Evolutionary conservation across 768 basidiomycete species (phyloP).

Genomic region (Boletus barrowsii): DNA sequence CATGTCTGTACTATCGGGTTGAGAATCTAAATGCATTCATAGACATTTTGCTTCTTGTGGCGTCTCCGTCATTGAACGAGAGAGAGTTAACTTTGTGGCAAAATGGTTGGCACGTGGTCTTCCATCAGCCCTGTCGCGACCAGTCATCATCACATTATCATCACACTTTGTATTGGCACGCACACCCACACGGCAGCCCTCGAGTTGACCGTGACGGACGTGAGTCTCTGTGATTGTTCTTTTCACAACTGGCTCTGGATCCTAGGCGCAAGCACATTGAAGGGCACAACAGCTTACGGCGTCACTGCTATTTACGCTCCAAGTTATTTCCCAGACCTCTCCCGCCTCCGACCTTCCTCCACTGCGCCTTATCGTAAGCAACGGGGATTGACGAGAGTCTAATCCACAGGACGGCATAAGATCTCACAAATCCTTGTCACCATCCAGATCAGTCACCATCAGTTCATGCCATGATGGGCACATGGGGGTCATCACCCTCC

Average conservation of each 20-base stretch:
- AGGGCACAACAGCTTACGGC: slow-evolving; percentile 6
- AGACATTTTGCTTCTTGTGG: slow-evolving; percentile 14
- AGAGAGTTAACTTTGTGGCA: slow-evolving; percentile 14
- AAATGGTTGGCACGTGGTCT: slow-evolving; percentile 2
- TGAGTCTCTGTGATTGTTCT: not conserved
- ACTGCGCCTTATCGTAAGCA: slow-evolving; percentile 24
- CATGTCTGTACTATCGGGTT: slow-evolving; percentile 24
- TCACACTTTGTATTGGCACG: not conserved
- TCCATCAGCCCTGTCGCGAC: slow-evolving; percentile 6
- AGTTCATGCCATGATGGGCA: slow-evolving; percentile 7
- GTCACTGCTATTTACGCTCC: not conserved
- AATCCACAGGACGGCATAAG: not conserved
- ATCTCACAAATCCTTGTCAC: not conserved
- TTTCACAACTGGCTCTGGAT: not conserved
- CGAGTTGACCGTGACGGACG: not conserved
- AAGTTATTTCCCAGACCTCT: not conserved
- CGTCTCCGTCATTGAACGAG: not conserved
- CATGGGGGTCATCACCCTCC: slow-evolving; percentile 7
- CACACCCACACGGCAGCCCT: not conserved
- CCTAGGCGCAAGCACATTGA: too few relatives aligned
- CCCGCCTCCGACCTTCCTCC: slow-evolving; percentile 14
- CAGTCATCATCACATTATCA: not conserved
- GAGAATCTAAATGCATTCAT: slow-evolving; percentile 16
- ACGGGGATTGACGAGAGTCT: slow-evolving; percentile 5
- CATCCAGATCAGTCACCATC: slow-evolving; percentile 6